Conservation (phyloP, 495 filamentous ascomycete genomes). For the Tuber borchii region DNA sequence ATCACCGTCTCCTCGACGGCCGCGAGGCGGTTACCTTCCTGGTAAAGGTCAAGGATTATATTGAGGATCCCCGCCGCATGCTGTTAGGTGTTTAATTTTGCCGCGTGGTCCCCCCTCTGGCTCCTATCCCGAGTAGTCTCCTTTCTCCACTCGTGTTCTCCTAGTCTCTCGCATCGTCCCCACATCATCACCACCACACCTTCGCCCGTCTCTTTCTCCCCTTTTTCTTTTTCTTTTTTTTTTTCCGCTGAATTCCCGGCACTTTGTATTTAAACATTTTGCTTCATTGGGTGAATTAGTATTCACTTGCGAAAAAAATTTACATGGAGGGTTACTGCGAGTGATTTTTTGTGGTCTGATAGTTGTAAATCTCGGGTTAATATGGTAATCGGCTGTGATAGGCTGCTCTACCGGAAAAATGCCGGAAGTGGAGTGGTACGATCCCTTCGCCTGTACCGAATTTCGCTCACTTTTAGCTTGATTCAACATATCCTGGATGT, state of each 20-base stretch:
- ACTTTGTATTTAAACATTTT: not conserved
- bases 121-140: not conserved
- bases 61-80: conserved; percentile 94
- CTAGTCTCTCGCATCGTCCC: not conserved
- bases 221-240: not conserved
- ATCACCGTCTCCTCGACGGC: conserved; percentile 90
- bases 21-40: conserved; percentile 95
- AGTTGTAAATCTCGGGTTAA: conserved; percentile 2
- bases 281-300: not conserved
- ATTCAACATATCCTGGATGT: no score
- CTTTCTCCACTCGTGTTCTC: not conserved
- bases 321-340: conserved; percentile 2
- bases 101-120: conserved; percentile 15
- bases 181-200: not conserved
- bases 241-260: not conserved
- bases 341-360: not conserved
- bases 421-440: not conserved
- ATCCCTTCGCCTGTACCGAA: not conserved
- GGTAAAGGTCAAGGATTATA: conserved; percentile 97
- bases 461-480: no score
- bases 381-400: not conserved
- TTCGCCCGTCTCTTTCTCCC: conserved; percentile 5
- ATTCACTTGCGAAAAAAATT: not conserved
- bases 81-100: conserved; percentile 51
- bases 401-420: not conserved